Percentiles rank a stretch among this genome's conserved stretches.
phyloP scores from a whole-genome alignment of 768 basidiomycete genomes.

The Boletus rubescentipes region DNA sequence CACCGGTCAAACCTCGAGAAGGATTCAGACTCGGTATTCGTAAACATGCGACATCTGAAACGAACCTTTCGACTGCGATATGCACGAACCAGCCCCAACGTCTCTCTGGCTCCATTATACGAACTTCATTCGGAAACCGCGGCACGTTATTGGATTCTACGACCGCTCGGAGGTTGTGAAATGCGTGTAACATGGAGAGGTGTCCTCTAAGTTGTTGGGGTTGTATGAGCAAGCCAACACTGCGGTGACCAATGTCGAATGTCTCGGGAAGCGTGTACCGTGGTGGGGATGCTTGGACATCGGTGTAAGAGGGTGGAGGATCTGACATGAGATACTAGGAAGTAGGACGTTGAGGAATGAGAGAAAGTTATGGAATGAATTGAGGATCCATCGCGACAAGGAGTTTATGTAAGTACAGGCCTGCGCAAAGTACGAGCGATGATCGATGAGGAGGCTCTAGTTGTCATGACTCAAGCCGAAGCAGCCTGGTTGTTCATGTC shows the following conservation, averaged over 20 bases:
- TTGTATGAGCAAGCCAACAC: constrained; percentile 15
- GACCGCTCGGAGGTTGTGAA: constrained; percentile 21
- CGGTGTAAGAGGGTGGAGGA: not conserved
- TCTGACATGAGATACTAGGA: constrained; percentile 1
- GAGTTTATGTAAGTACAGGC: not conserved
- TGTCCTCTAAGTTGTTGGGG: constrained; percentile 32
- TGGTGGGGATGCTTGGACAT: not conserved
- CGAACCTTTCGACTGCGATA: constrained; percentile 37
- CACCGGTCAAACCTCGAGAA: constrained; percentile 35
- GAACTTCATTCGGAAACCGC: constrained; percentile 10
- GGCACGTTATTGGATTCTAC: constrained; percentile 20
- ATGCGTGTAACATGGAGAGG: constrained; percentile 28
- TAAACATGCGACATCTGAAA: not conserved
- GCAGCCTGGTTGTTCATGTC: too few relatives aligned
- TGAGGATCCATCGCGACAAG: not conserved
- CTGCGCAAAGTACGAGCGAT: too few relatives aligned
- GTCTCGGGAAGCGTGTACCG: constrained; percentile 16
- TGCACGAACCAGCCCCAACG: constrained; percentile 41
- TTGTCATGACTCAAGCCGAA: too few relatives aligned
- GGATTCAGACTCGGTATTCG: not conserved
- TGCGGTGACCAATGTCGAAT: constrained; percentile 9
- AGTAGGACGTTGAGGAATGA: not conserved
- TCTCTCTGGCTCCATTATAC: constrained; percentile 22
- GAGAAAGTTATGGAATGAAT: too few relatives aligned
- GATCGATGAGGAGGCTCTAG: too few relatives aligned